These are phyloP conservation scores for Xylogone sp. DNA, from an alignment of 2,329 filamentous ascomycete species.

Conservation along the genomic window DNA sequence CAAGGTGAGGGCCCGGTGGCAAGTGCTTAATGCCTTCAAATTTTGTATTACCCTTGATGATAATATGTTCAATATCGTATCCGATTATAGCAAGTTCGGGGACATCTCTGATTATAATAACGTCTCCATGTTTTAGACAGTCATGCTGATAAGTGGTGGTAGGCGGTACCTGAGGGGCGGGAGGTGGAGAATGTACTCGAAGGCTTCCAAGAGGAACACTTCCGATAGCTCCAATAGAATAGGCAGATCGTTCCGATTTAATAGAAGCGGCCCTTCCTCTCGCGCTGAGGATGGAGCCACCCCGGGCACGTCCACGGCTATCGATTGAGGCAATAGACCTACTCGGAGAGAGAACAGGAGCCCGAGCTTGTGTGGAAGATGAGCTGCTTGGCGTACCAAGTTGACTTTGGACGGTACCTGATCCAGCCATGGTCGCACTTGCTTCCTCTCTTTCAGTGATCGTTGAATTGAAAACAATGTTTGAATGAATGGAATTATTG, in stretches of 20 bases:
- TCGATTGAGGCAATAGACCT: conserved; percentile 19
- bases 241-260: conserved; percentile 26
- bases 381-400: conserved; percentile 19
- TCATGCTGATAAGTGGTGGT: conserved; percentile 12
- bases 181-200: conserved; percentile 30
- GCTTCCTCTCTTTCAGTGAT: not conserved
- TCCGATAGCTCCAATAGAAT: conserved; percentile 29
- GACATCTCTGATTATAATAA: conserved; percentile 49
- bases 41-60: conserved; percentile 41
- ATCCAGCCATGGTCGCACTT: not conserved
- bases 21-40: conserved; percentile 53
- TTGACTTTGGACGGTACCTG: conserved; percentile 18
- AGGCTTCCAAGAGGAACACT: conserved; percentile 38
- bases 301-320: conserved; percentile 10
- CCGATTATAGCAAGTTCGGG: conserved; percentile 31
- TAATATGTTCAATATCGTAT: conserved; percentile 36
- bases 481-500: not conserved
- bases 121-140: conserved; percentile 37
- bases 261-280: conserved; percentile 7
- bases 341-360: conserved; percentile 15
- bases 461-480: not conserved
- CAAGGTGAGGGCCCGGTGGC: conserved; percentile 52
- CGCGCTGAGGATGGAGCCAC: conserved; percentile 11
- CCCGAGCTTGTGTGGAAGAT: conserved; percentile 16
- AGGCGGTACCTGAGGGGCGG: conserved; percentile 8